A percentile compares a stretch with the other conserved stretches of the same genome.
Evolutionary conservation across 768 basidiomycete species (phyloP).

Genomic region (Chalciporus pseudorubinellus): DNA sequence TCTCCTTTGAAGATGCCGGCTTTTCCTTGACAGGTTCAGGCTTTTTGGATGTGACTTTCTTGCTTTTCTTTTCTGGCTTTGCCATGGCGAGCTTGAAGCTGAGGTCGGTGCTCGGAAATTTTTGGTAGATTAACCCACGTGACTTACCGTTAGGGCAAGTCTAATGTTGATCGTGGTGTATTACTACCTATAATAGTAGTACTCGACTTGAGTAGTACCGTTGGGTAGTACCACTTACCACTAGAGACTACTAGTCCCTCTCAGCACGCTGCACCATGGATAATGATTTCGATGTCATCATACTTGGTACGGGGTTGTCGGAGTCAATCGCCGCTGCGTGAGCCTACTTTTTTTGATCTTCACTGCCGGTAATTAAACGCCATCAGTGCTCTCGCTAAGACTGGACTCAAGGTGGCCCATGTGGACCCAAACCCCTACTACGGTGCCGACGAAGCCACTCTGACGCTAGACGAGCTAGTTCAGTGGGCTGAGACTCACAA

Average conservation of each 20-base stretch:
- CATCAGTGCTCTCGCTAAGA: conserved; percentile 80
- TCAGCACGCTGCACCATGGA: too few relatives aligned
- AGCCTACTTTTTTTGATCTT: conserved; percentile 32
- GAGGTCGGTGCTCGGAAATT: conserved; percentile 5
- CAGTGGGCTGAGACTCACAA: conserved; percentile 56
- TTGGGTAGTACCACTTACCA: background rate
- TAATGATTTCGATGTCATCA: conserved; percentile 58
- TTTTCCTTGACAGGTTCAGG: conserved; percentile 23
- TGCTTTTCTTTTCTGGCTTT: conserved; percentile 37
- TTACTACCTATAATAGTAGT: background rate
- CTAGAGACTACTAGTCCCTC: too few relatives aligned
- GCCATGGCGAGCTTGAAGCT: conserved; percentile 32
- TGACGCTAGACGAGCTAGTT: conserved; percentile 78
- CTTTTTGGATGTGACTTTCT: conserved; percentile 38
- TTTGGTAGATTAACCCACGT: conserved; percentile 22
- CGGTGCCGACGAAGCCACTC: conserved; percentile 76
- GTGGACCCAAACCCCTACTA: conserved; percentile 85
- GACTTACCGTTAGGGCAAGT: conserved; percentile 29
- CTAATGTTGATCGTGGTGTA: background rate
- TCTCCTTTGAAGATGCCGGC: conserved; percentile 39
- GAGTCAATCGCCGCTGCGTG: conserved; percentile 90
- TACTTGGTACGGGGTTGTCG: conserved; percentile 77
- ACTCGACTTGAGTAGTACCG: background rate
- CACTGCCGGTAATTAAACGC: background rate
- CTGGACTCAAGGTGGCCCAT: conserved; percentile 85